A percentile compares a stretch with the other conserved stretches of the same genome.
Evolutionary conservation across 2,329 filamentous ascomycete genomes (phyloP).

Genomic region (Hymenoscyphus fructigenus): DNA sequence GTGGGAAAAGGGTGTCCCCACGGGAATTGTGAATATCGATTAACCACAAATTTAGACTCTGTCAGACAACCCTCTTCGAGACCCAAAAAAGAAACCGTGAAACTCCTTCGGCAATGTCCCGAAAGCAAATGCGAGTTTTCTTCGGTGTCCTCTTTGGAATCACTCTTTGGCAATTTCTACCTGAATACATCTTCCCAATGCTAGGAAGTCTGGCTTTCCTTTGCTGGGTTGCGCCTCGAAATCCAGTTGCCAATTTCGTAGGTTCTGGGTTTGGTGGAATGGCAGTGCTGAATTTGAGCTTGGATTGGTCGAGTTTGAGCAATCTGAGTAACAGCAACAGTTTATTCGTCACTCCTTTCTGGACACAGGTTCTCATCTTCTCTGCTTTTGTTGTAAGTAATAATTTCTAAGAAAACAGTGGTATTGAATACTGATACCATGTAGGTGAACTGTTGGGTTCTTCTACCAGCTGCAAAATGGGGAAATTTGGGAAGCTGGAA

Average conservation of each 20-base stretch:
- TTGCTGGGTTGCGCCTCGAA: conserved; percentile 62
- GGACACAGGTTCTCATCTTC: conserved; percentile 59
- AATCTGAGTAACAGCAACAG: conserved; percentile 43
- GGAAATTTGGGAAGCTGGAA: conserved; percentile 53
- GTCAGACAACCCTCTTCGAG: conserved; percentile 58
- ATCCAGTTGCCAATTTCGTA: conserved; percentile 59
- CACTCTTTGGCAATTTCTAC: conserved; percentile 61
- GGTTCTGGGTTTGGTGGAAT: conserved; percentile 60
- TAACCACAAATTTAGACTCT: conserved; percentile 36
- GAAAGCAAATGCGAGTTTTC: conserved; percentile 57
- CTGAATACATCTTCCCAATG: conserved; percentile 60
- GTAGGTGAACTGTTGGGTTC: conserved; percentile 53
- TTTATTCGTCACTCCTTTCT: conserved; percentile 57
- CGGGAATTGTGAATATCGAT: not conserved
- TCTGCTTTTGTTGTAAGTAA: conserved; percentile 45
- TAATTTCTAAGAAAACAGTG: not conserved
- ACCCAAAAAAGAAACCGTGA: conserved; percentile 53
- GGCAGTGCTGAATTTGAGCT: conserved; percentile 57
- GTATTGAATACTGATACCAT: not conserved
- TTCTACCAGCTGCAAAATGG: conserved; percentile 59
- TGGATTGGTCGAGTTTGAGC: conserved; percentile 61
- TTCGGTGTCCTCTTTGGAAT: conserved; percentile 52
- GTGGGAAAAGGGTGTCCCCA: not conserved
- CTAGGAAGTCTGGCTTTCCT: conserved; percentile 59
- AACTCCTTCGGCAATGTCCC: conserved; percentile 47